These are phyloP conservation scores for Chytriomyces sp. DNA, from an alignment of 192 early-diverging fungal species.

Conservation along the genomic window DNA sequence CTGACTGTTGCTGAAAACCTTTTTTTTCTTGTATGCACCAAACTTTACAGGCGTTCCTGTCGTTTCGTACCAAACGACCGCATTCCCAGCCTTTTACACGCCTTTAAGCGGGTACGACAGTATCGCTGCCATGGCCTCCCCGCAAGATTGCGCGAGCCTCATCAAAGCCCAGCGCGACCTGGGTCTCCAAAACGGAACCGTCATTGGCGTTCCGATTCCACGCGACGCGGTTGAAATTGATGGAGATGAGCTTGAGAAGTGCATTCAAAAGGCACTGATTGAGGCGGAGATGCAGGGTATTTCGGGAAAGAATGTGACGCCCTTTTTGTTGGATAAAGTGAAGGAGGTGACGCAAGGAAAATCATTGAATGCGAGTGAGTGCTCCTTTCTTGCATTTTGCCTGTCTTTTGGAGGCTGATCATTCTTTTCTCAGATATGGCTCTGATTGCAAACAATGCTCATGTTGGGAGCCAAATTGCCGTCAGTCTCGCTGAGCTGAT, in stretches of 20 bases:
- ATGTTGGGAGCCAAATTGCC: conserved; percentile 81
- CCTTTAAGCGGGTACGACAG: conserved; percentile 72
- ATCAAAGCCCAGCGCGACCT: conserved; percentile 66
- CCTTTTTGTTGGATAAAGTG: conserved; percentile 88
- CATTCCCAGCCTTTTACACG: conserved; percentile 94
- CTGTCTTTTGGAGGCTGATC: background rate
- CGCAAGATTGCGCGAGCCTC: conserved; percentile 58
- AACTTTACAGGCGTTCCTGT: conserved; percentile 81
- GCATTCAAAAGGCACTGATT: conserved; percentile 65
- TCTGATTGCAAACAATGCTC: conserved; percentile 90
- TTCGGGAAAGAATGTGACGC: conserved; percentile 87
- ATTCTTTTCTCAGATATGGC: conserved; percentile 70
- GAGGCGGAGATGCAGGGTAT: conserved; percentile 71
- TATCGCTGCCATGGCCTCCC: conserved; percentile 55
- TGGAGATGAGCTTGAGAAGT: conserved; percentile 56
- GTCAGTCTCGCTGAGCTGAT: conserved; percentile 46
- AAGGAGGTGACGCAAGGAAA: conserved; percentile 81
- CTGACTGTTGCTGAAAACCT: conserved; percentile 64
- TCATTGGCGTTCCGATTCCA: conserved; percentile 92
- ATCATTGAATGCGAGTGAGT: conserved; percentile 78
- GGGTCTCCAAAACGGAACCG: conserved; percentile 75
- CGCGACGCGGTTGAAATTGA: conserved; percentile 64
- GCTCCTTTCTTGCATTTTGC: conserved; percentile 1
- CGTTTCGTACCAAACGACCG: conserved; percentile 63
- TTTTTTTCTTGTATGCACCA: conserved; percentile 18